These are phyloP conservation scores for Rhizopogon vinicolor DNA, from an alignment of 768 basidiomycete species.

Conservation along the genomic window DNA sequence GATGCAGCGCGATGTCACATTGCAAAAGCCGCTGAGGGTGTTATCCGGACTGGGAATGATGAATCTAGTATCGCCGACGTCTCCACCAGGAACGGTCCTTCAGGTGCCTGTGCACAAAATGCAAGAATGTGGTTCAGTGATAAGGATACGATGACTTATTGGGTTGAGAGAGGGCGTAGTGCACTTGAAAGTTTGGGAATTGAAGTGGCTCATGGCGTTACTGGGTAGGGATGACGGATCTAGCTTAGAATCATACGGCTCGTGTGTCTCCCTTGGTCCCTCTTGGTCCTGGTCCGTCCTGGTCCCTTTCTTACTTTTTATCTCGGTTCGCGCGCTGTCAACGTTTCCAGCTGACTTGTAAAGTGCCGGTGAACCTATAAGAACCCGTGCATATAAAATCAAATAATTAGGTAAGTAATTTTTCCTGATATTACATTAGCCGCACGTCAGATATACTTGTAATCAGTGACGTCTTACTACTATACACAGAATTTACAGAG, in stretches of 20 bases:
- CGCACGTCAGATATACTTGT: too few relatives aligned
- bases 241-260: not conserved
- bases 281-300: too few relatives aligned
- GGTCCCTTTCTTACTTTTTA: not conserved
- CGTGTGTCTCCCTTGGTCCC: too few relatives aligned
- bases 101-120: constrained; percentile 5
- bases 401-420: too few relatives aligned
- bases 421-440: too few relatives aligned
- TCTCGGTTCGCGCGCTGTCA: too few relatives aligned
- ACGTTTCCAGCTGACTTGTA: too few relatives aligned
- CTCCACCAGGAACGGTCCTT: not conserved
- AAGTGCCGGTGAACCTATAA: too few relatives aligned
- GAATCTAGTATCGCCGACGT: constrained; percentile 8
- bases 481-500: too few relatives aligned
- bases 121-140: constrained; percentile 52
- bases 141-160: constrained; percentile 33
- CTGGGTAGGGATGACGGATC: constrained; percentile 5
- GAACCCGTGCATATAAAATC: too few relatives aligned
- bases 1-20: not conserved
- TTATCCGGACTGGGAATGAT: constrained; percentile 11
- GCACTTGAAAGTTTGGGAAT: constrained; percentile 49
- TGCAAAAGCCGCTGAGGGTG: not conserved
- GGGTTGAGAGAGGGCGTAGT: constrained; percentile 48
- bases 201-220: constrained; percentile 39
- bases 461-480: too few relatives aligned